Percentiles rank a stretch among this genome's conserved stretches.
Evolutionary conservation across 225 moss, liverwort and hornwort species (phyloP).

Genomic region (Climacium dendroides): DNA sequence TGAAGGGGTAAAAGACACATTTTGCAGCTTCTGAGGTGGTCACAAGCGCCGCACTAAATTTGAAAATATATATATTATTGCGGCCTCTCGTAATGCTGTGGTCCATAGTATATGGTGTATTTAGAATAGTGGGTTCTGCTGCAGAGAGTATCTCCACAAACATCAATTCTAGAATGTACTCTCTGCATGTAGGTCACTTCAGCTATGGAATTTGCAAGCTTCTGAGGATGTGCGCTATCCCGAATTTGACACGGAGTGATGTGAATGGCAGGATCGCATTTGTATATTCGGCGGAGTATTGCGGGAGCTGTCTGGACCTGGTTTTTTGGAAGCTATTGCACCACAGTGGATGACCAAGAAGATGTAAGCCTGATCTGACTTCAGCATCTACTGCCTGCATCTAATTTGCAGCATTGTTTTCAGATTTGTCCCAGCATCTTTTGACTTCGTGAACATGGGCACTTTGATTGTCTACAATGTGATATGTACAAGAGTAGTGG

Average conservation of each 20-base stretch:
- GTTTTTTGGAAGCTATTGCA: slow-evolving; percentile 57
- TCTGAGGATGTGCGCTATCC: neutral
- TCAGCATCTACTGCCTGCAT: neutral
- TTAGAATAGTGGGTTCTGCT: neutral
- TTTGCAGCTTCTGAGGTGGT: neutral
- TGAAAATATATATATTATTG: neutral
- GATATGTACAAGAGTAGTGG: neutral
- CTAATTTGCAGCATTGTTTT: neutral
- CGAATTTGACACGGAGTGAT: neutral
- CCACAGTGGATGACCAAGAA: slow-evolving; percentile 78
- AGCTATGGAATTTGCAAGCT: neutral
- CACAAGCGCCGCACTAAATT: neutral
- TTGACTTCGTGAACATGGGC: neutral
- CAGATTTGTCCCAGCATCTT: neutral
- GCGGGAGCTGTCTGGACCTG: slow-evolving; percentile 76
- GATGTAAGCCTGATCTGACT: slow-evolving; percentile 36
- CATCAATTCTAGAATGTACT: neutral
- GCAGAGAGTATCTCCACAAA: neutral
- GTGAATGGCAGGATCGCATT: slow-evolving; percentile 45
- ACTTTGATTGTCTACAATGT: neutral
- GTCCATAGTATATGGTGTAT: neutral
- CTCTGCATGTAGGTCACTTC: neutral
- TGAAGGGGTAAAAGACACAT: neutral
- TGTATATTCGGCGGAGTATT: slow-evolving; percentile 31
- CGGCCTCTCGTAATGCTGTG: neutral